Conservation (phyloP, 768 basidiomycete genomes). For the Leccinum subgranulosum region DNA sequence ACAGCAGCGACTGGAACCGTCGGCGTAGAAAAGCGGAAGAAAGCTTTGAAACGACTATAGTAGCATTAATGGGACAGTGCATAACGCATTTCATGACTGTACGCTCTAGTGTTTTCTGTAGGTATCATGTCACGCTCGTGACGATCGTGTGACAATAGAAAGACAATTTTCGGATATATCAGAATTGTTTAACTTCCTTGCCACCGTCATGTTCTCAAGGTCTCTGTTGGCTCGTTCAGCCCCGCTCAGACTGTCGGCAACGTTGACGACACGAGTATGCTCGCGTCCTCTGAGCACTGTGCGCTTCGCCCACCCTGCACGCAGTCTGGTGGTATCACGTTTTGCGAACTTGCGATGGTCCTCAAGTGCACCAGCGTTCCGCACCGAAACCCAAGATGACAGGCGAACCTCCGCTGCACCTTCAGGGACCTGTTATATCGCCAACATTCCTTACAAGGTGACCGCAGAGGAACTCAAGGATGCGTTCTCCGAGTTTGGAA, state of each 20-base stretch:
- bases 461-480: slow-evolving; percentile 40
- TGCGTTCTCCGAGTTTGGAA: slow-evolving; percentile 43
- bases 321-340: background rate
- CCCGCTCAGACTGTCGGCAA: slow-evolving; percentile 7
- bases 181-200: background rate
- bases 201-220: slow-evolving; percentile 20
- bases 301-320: slow-evolving; percentile 1
- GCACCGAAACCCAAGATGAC: background rate
- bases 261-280: slow-evolving; percentile 4
- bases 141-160: slow-evolving; percentile 17
- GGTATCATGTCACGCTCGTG: slow-evolving; percentile 15
- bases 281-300: slow-evolving; percentile 16
- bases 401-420: slow-evolving; percentile 20
- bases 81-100: slow-evolving; percentile 5
- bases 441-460: slow-evolving; percentile 51
- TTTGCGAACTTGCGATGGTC: slow-evolving; percentile 13
- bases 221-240: slow-evolving; percentile 18
- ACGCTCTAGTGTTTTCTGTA: slow-evolving; percentile 1
- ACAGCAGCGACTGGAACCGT: slow-evolving; percentile 51
- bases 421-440: slow-evolving; percentile 41
- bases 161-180: slow-evolving; percentile 13
- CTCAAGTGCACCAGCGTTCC: slow-evolving; percentile 16
- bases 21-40: slow-evolving; percentile 82
- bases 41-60: slow-evolving; percentile 78
- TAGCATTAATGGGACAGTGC: slow-evolving; percentile 9